Base-by-base conservation (phyloP, 306 rosid species). In the Vigna nakashimae region DNA sequence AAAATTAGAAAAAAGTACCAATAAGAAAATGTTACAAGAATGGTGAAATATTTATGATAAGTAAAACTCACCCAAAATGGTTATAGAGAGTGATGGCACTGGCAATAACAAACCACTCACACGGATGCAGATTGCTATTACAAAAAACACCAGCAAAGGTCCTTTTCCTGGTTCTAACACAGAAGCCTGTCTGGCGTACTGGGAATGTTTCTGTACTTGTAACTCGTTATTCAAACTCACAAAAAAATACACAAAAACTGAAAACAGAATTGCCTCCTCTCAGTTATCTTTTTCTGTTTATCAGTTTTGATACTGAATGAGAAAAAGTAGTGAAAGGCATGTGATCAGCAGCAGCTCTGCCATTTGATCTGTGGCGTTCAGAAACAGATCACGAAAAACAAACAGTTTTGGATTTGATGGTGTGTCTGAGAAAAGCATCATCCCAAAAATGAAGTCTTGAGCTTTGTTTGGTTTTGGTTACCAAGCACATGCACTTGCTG, bases 331-430 rank as follows among this genome's bases (percentile, higher is more conserved):
- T 22, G 86, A 78, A 81, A 82, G 73, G 73, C 93, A 85, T 82
- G 90, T 79, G 89, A 90, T 70, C 28, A 76, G 80, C 38, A 83
- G 74, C 42, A 58, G 76, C 64, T 79, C 84, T 69, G 85, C 78
- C 84, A 76, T 79, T n/a, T 32, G 76, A 14, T 82, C 48, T 60
- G 43, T 72, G 46, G 14, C 6, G 78, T 70, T 83, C 73, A 56
- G 76, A 36, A 60, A 68, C 73, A 85, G 66, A 67, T 69, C 78
- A 58, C 76, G 74, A 48, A 76, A 52, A 82, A 82, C 28, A 48
- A 84, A 80, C 32, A 66, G 79, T 77, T 86, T 58, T 59, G 76
- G 16, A 49, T 53, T 71, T 71, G n/a, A 66, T 52, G 58, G 51
- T 60, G 76, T 82, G 80, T 76, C 55, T 63, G 86, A 74, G 58